Percentiles rank a stretch among this genome's conserved stretches.
phyloP scores from a whole-genome alignment of 805 yeast genomes.

The Wickerhamia fluorescens region DNA sequence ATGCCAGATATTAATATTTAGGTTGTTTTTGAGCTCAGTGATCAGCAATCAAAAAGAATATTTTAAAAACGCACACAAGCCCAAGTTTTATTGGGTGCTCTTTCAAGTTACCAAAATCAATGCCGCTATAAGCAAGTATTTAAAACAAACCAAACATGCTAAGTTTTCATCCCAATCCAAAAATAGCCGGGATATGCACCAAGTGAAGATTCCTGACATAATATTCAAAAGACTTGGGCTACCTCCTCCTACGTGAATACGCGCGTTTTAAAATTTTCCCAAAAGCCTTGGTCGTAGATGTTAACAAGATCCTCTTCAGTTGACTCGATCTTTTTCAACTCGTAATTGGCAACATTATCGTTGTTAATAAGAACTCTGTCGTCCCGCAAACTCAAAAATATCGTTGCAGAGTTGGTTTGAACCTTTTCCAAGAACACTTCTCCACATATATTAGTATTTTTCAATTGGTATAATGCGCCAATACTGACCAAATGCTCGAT shows the following conservation, averaged over 20 bases:
- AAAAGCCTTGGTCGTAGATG: slow-evolving; percentile 45
- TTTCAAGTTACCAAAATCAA: slow-evolving; percentile 3
- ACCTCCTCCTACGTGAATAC: slow-evolving; percentile 6
- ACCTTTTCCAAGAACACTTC: slow-evolving; percentile 11
- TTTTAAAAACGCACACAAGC: slow-evolving; percentile 3
- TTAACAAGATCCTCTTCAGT: slow-evolving; percentile 30
- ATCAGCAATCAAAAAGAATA: slow-evolving; percentile 7
- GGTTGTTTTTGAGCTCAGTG: slow-evolving; percentile 8
- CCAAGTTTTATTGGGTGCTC: slow-evolving; percentile 3
- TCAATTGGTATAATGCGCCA: slow-evolving; percentile 6
- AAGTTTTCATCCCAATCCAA: no score
- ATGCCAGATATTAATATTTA: no score
- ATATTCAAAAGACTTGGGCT: slow-evolving; percentile 10
- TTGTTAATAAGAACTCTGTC: slow-evolving; percentile 15
- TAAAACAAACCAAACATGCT: no score
- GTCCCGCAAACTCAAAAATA: slow-evolving; percentile 22
- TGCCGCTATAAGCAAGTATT: no score
- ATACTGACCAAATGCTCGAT: slow-evolving; percentile 39
- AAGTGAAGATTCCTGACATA: slow-evolving; percentile 9
- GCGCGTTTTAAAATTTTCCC: slow-evolving; percentile 31
- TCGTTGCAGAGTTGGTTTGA: slow-evolving; percentile 8
- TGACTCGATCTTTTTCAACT: slow-evolving; percentile 14
- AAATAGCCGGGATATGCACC: no score
- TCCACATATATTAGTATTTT: slow-evolving; percentile 1
- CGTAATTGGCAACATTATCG: slow-evolving; percentile 5